Evolutionary conservation across 306 rosid genomes (phyloP), one percentile per base, ranked within the genome.

Genomic region (Echinosophora koreensis): DNA sequence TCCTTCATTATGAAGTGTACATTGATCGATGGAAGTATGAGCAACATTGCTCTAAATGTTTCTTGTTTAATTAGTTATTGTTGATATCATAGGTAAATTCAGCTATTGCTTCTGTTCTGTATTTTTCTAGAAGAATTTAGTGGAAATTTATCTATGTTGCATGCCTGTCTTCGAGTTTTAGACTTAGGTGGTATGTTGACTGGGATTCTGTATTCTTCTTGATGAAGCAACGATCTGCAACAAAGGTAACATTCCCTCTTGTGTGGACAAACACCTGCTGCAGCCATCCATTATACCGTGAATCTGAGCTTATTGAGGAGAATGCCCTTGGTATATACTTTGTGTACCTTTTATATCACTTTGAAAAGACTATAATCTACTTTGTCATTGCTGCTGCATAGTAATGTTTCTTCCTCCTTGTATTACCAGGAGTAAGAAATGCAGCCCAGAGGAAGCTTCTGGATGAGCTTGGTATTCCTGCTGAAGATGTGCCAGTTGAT

Each of bases 181-280:
- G 73, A 60, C 32, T 70, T 63, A 4, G 42, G 17, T 7, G 38
- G 4, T 81, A 14, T 50, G 14, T 64, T 59, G 41, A 75, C 59
- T 78, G 51, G 42, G 55, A 14, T 82, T 71, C 28, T 66, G 10
- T 82, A n/a, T 66, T 80, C 59, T 77, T 38, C 80, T 14, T 74
- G 79, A 62, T 72, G 74, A 72, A 96, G 99, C 97, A 96, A 96
- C 97, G 99, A 71, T 96, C 99, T 82, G 96, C 88, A 34, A 92
- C 98, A 47, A 96, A 96, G 87, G 98, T 96, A 28, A 96, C 99
- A 37, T 96, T 96, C 82, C 99, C 99, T 49, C 99, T 92, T 60
- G 99, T 92, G 79, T 96, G 99, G 99, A 96, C 99, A 38, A 92
- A 96, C 84, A 91, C 99, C 63, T 96, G 99, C 86, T 96, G 99